Base-by-base conservation (phyloP, 805 yeast species). In the Metschnikowia lachancei region DNA sequence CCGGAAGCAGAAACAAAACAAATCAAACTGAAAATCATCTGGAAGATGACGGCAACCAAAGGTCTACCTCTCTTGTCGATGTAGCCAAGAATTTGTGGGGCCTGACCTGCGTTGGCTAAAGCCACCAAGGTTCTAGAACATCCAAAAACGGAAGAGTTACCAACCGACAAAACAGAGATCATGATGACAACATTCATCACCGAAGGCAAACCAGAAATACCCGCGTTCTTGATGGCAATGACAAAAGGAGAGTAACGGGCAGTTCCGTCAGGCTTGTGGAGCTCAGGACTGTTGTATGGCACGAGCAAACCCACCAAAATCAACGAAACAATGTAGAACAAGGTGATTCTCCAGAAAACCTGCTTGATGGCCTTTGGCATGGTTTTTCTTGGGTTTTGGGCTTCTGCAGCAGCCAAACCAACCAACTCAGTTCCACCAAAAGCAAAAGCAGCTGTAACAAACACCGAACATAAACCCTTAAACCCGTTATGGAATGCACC, bases 141-240 rank as follows among this genome's bases (percentile, higher is more conserved):
- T 16, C 83, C 86, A 61, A 76, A 85, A 33, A 84, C 79, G 2
- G 90, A 79, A 18, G 89, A 80, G 69, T 85, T 85, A 54, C 89
- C 90, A 45, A 84, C 70, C 31, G 75, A 65, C 39, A 70, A 61
- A 31, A 70, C 63, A 2, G 74, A 62, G 12, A 70, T 61, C 43
- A 70, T 58, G 12, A 70, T 71, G 19, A 70, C 61, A 35, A 70
- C 74, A 48, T 70, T 70, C 60, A 70, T 69, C 26, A 70, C 69
- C 1, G 75, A 68, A 9, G 75, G 75, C 46, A 70, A 61, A 3
- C 62, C 75, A 36, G 63, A 61, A 43, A 70, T 70, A 16, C 74
- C 70, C 4, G 72, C 75, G 10, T 60, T 58, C 50, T 64, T 60
- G 52, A 70, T 70, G 30, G 75, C 74, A 54, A 70, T 67, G 39